Evolutionary conservation across 768 basidiomycete genomes (phyloP).

Genomic region (Leccinum subgranulosum): DNA sequence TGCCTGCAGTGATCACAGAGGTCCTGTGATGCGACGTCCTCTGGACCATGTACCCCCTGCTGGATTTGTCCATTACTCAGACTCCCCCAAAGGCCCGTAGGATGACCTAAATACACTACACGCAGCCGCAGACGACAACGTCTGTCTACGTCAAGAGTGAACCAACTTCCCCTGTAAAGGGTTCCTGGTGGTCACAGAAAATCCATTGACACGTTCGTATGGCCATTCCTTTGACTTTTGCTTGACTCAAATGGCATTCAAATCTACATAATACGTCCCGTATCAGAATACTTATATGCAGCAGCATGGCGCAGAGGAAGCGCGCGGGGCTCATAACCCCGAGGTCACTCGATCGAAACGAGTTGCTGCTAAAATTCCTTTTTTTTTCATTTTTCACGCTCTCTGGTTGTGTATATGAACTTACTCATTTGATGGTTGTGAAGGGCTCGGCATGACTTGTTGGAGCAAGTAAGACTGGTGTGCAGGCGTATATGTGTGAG

Average conservation of each 20-base stretch:
- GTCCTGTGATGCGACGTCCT: not conserved
- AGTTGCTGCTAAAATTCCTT: slow-evolving; percentile 32
- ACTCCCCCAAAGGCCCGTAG: not conserved
- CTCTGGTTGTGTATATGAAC: too few relatives aligned
- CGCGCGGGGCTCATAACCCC: slow-evolving; percentile 49
- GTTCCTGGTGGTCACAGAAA: slow-evolving; percentile 12
- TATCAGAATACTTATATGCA: slow-evolving; percentile 1
- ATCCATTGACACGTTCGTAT: not conserved
- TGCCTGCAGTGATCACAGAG: slow-evolving; percentile 4
- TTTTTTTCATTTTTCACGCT: not conserved
- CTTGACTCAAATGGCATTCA: too few relatives aligned
- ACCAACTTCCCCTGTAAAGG: slow-evolving; percentile 12
- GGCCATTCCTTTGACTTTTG: slow-evolving; percentile 5
- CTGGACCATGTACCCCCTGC: slow-evolving; percentile 3
- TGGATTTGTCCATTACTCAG: not conserved
- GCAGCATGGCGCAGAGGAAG: slow-evolving; percentile 49
- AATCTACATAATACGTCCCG: too few relatives aligned
- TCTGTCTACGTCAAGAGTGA: slow-evolving; percentile 19
- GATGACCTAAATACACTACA: slow-evolving; percentile 22
- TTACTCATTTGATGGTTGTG: not conserved
- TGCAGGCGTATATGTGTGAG: not conserved
- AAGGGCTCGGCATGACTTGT: not conserved
- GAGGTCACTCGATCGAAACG: slow-evolving; percentile 49
- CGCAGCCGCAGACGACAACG: slow-evolving; percentile 33
- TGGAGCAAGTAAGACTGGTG: not conserved